These are phyloP conservation scores for Colletotrichum siamense DNA, from an alignment of 2,329 filamentous ascomycete species.

Conservation along the genomic window DNA sequence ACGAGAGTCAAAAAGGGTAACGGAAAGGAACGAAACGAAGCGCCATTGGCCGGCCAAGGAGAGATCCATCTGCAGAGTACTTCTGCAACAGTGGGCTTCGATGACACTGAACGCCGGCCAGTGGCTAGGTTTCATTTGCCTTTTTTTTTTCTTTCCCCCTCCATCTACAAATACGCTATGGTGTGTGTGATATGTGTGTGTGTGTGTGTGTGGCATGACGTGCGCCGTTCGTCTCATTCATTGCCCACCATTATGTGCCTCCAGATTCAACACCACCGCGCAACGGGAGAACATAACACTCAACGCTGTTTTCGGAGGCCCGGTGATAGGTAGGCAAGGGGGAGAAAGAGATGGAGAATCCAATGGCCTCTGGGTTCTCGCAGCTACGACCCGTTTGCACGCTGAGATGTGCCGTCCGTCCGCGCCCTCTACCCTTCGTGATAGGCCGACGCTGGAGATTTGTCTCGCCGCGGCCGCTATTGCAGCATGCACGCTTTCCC, in stretches of 20 bases:
- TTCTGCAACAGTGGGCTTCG: not conserved
- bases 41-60: not conserved
- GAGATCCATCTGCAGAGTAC: not conserved
- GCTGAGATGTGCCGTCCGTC: not conserved
- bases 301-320: not conserved
- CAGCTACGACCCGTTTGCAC: not conserved
- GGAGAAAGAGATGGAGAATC: not conserved
- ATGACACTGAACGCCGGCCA: not conserved
- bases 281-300: not conserved
- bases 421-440: not conserved
- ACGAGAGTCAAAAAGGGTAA: not conserved
- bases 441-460: not conserved
- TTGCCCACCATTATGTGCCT: not conserved
- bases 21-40: not conserved
- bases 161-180: not conserved
- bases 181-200: not conserved
- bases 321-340: constrained; percentile 4
- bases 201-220: not conserved
- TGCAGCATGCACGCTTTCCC: not conserved
- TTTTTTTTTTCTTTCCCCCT: not conserved
- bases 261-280: not conserved
- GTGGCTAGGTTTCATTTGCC: not conserved
- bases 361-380: not conserved
- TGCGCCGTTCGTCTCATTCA: not conserved
- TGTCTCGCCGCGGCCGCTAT: not conserved